These are phyloP conservation scores for Linnemannia schmuckeri DNA, from an alignment of 192 early-diverging fungal species.

Conservation along the genomic window DNA sequence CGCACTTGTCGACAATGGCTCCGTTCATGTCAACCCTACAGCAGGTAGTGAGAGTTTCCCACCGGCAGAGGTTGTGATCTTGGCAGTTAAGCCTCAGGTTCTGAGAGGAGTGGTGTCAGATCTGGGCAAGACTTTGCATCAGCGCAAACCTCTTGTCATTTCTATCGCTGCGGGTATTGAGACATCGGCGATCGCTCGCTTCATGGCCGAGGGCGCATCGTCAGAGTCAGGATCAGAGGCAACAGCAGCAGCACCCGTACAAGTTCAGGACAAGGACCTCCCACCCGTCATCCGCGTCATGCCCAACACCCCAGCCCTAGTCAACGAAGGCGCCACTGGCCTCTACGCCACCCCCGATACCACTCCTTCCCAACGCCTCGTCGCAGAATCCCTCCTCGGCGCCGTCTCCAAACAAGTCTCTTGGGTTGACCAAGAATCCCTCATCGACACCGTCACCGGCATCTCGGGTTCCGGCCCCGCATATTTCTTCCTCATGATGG, in stretches of 20 bases:
- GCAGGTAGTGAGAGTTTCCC: conserved; percentile 14
- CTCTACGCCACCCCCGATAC: conserved; percentile 79
- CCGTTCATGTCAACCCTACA: conserved; percentile 39
- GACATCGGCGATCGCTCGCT: conserved; percentile 78
- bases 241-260: neutral
- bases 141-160: conserved; percentile 77
- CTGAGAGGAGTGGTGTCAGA: conserved; percentile 77
- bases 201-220: conserved; percentile 65
- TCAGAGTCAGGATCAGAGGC: neutral
- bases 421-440: conserved; percentile 83
- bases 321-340: conserved; percentile 89
- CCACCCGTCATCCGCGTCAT: conserved; percentile 79
- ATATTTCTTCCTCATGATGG: conserved; percentile 95
- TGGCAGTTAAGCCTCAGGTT: conserved; percentile 95
- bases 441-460: conserved; percentile 90
- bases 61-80: conserved; percentile 79
- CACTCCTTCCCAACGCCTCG: conserved; percentile 68
- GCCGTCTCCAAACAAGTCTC: conserved; percentile 85
- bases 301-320: conserved; percentile 97
- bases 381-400: conserved; percentile 76
- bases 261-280: conserved; percentile 56
- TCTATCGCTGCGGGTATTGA: conserved; percentile 93
- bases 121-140: conserved; percentile 62
- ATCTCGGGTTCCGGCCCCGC: conserved; percentile 95
- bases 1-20: conserved; percentile 28